Evolutionary conservation across 2,329 filamentous ascomycete species (phyloP).

Genomic region (Diaporthe sp.): DNA sequence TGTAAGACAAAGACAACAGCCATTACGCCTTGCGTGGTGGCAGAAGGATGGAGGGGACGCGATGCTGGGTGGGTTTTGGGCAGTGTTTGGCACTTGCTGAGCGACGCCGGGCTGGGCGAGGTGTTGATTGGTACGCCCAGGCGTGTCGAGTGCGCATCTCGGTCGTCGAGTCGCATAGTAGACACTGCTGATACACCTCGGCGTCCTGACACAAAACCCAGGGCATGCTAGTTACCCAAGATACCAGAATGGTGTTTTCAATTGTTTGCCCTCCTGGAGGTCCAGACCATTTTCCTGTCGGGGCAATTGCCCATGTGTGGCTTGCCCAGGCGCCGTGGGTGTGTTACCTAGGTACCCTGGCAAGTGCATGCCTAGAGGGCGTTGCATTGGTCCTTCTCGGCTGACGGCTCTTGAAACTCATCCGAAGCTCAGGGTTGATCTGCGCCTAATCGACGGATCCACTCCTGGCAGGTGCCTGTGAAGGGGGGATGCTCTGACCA

Average conservation of each 20-base stretch:
- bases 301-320: constrained; percentile 1
- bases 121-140: neutral
- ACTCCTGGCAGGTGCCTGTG: constrained; percentile 10
- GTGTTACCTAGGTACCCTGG: constrained; percentile 11
- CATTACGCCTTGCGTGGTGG: neutral
- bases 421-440: constrained; percentile 28
- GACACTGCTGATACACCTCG: constrained; percentile 5
- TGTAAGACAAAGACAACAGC: neutral
- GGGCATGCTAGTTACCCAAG: neutral
- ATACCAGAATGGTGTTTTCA: neutral
- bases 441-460: neutral
- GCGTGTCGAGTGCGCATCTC: neutral
- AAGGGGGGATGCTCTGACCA: neutral
- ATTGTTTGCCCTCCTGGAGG: neutral
- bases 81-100: constrained; percentile 9
- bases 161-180: neutral
- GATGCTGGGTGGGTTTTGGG: neutral
- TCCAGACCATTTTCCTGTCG: neutral
- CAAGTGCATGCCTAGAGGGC: neutral
- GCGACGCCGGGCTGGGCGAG: neutral
- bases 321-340: neutral
- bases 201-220: constrained; percentile 10
- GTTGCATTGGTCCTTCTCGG: constrained; percentile 17
- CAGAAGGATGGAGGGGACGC: neutral
- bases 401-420: constrained; percentile 33